A percentile compares a stretch with the other conserved stretches of the same genome.
Evolutionary conservation across 202 grass and related monocot genomes (phyloP).

Genomic region (Panicum hallii): DNA sequence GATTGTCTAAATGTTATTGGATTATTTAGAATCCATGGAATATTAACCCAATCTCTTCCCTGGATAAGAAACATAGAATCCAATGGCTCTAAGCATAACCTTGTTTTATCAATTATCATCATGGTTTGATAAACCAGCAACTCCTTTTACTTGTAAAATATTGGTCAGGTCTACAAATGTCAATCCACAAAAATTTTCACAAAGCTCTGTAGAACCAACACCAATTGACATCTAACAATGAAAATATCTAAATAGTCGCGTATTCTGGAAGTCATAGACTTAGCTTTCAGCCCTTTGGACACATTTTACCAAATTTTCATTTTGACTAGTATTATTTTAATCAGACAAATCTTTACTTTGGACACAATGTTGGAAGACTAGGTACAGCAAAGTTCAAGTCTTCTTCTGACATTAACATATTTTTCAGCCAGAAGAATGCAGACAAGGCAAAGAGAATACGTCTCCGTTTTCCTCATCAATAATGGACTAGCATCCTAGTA

Average conservation of each 20-base stretch:
- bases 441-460: background rate
- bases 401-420: conserved; percentile 21
- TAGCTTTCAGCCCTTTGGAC: conserved; percentile 7
- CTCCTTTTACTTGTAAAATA: conserved; percentile 19
- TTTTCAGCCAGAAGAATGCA: conserved; percentile 22
- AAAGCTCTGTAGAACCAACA: conserved; percentile 20
- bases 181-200: conserved; percentile 14
- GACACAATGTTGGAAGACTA: background rate
- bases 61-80: conserved; percentile 9
- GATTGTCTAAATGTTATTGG: background rate
- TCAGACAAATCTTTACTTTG: background rate
- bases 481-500: conserved; percentile 4
- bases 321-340: conserved; percentile 9
- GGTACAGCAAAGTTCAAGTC: background rate
- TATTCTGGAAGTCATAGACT: conserved; percentile 3
- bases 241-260: conserved; percentile 14
- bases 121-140: conserved; percentile 27
- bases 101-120: conserved; percentile 15
- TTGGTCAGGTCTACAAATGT: background rate
- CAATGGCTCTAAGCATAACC: conserved; percentile 12
- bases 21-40: background rate
- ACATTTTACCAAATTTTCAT: conserved; percentile 10
- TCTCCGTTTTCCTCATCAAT: background rate
- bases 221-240: conserved; percentile 26
- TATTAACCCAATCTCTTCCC: background rate